These are phyloP conservation scores for Phialophora chinensis DNA, from an alignment of 2,329 filamentous ascomycete species.

Conservation along the genomic window DNA sequence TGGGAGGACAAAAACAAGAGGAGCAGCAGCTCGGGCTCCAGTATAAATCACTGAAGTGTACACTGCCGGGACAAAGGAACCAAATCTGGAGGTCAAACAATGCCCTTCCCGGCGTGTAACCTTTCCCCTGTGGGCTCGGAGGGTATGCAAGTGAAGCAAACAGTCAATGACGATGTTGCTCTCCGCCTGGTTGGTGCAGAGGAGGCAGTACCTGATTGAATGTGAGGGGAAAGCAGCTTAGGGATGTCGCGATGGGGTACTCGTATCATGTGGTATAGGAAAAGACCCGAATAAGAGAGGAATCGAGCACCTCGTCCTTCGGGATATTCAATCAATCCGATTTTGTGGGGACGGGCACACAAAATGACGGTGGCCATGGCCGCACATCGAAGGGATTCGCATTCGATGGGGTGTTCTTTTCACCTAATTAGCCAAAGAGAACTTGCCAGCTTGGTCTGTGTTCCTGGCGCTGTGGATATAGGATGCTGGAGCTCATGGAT, in stretches of 20 bases:
- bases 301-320: neutral
- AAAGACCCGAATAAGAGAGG: neutral
- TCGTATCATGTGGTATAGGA: conserved; percentile 21
- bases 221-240: conserved; percentile 7
- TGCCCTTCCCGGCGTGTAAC: conserved; percentile 5
- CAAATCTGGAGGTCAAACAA: conserved; percentile 12
- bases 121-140: neutral
- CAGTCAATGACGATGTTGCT: conserved; percentile 10
- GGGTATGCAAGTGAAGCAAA: neutral
- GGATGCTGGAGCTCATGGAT: conserved; percentile 10
- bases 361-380: conserved; percentile 10
- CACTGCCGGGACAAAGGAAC: neutral
- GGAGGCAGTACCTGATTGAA: neutral
- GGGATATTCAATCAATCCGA: conserved; percentile 1
- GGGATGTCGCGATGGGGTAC: conserved; percentile 1
- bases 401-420: conserved; percentile 5
- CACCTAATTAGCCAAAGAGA: conserved; percentile 1
- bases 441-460: conserved; percentile 8
- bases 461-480: conserved; percentile 12
- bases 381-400: conserved; percentile 6
- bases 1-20: neutral
- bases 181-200: neutral
- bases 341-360: neutral
- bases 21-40: neutral
- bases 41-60: neutral